Conservation (phyloP, 208 protist species). For the Spironucleus salmonicida region DNA sequence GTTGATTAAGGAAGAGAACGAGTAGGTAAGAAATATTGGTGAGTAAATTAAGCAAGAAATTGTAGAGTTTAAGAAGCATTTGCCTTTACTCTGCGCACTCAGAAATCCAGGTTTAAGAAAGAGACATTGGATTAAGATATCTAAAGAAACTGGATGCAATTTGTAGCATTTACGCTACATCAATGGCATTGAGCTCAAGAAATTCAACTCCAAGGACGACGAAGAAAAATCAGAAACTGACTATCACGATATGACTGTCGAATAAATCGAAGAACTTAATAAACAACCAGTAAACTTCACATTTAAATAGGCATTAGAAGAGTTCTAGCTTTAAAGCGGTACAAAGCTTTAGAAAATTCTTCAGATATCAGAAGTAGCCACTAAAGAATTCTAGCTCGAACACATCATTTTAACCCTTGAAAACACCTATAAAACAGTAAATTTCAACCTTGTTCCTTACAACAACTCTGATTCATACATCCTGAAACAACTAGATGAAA, state of each 20-base stretch:
- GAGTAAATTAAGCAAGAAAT: conserved; percentile 69
- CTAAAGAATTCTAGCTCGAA: conserved; percentile 63
- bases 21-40: conserved; percentile 58
- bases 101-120: conserved; percentile 48
- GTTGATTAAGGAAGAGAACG: not conserved
- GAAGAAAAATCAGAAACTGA: conserved; percentile 29
- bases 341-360: conserved; percentile 64
- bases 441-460: conserved; percentile 18
- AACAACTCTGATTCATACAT: conserved; percentile 33
- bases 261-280: conserved; percentile 13
- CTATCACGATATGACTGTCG: not conserved
- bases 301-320: conserved; percentile 35
- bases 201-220: too few species aligned
- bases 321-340: conserved; percentile 38
- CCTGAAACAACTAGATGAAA: conserved; percentile 62
- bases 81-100: conserved; percentile 38
- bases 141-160: not conserved
- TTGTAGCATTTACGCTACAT: conserved; percentile 18
- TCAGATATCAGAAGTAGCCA: conserved; percentile 71
- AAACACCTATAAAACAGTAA: conserved; percentile 61
- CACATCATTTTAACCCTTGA: conserved; percentile 52
- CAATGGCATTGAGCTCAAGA: conserved; percentile 12
- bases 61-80: conserved; percentile 50
- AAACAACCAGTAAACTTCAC: conserved; percentile 26
- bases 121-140: conserved; percentile 50